Conservation (phyloP, 495 filamentous ascomycete genomes). For the Paragyromitra xinjiangensis region DNA sequence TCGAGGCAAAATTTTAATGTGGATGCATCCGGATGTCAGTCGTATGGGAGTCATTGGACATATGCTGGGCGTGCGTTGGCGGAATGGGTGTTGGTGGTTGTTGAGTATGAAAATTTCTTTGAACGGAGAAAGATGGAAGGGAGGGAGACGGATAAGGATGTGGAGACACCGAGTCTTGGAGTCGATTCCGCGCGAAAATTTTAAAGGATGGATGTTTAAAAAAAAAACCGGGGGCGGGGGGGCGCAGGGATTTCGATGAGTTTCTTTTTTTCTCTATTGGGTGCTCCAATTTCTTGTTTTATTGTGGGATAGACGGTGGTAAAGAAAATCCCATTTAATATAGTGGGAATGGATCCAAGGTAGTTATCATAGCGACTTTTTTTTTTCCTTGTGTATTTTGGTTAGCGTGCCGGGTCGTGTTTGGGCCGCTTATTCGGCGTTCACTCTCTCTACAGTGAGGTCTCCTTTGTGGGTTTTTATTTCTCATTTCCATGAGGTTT, state of each 20-base stretch:
- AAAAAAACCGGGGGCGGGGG: neutral
- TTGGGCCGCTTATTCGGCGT: constrained; percentile 26
- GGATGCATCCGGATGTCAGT: constrained; percentile 48
- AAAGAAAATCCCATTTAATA: constrained; percentile 4
- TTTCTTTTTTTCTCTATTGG: constrained; percentile 31
- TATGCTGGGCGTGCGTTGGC: constrained; percentile 90
- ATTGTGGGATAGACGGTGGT: constrained; percentile 33
- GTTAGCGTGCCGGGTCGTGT: constrained; percentile 31
- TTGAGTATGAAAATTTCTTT: constrained; percentile 91
- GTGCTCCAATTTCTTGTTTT: constrained; percentile 11
- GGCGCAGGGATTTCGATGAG: constrained; percentile 4
- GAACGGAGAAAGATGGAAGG: constrained; percentile 87
- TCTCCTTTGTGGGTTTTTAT: constrained; percentile 37
- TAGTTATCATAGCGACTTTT: constrained; percentile 26
- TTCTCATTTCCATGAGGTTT: constrained; percentile 11
- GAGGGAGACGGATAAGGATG: constrained; percentile 73
- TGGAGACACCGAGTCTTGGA: constrained; percentile 87
- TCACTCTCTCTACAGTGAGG: constrained; percentile 33
- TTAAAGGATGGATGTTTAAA: constrained; percentile 45
- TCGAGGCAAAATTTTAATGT: constrained; percentile 35
- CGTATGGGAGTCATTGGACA: constrained; percentile 60
- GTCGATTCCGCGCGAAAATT: constrained; percentile 82
- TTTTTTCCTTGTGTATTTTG: constrained; percentile 42
- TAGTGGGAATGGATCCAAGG: constrained; percentile 7
- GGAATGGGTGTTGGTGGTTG: constrained; percentile 86